Base-by-base conservation (phyloP, 345 rosid species). In the Passiflora organensis region DNA sequence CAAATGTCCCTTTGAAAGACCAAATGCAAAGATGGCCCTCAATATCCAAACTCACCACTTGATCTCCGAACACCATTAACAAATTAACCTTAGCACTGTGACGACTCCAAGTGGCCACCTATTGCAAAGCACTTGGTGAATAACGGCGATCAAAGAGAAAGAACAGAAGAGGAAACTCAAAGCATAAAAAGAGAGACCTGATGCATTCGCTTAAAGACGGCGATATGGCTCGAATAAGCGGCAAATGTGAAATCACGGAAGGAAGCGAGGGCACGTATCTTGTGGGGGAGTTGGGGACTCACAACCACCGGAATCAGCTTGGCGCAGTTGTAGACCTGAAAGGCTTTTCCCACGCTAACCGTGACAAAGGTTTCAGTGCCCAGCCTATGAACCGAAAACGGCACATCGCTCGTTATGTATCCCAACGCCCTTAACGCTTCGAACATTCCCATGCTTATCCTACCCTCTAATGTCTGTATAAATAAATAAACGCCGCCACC, bases 331-430 rank as follows among this genome's bases (percentile, higher is more conserved):
- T 86, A 89, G 41, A 93, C 76, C 69, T 93, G 95, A 42, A 93
- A 93, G 50, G 97, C 89, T 82, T 89, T 93, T 65, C 96, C 97
- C 11, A 84, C 89, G 48, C 91, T 75, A 56, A 93, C 97, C 13
- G 99, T 86, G 55, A 83, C 82, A 71, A 93, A 93, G 22, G 94
- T 84, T 74, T 93, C 96, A 2, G 89, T 84, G 68, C 99, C 95
- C 25, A 89, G 60, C 1, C 95, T 84, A 64, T 93, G 94, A 44
- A 89, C 87, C 51, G 91, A 84, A 76, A 89, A 86, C 1, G 97
- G 96, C 43, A 86, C 89, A 2, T 67, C 78, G 61, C 79, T 76
- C 15, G 97, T 82, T 59, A 93, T 84, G 83, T 80, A 93, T 3
- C 99, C 99, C 10, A 93, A 76, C 6, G 91, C 97, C 78, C 95